phyloP scores from a whole-genome alignment of 2,329 filamentous ascomycete genomes.

The Mycosphaerella sp. region DNA sequence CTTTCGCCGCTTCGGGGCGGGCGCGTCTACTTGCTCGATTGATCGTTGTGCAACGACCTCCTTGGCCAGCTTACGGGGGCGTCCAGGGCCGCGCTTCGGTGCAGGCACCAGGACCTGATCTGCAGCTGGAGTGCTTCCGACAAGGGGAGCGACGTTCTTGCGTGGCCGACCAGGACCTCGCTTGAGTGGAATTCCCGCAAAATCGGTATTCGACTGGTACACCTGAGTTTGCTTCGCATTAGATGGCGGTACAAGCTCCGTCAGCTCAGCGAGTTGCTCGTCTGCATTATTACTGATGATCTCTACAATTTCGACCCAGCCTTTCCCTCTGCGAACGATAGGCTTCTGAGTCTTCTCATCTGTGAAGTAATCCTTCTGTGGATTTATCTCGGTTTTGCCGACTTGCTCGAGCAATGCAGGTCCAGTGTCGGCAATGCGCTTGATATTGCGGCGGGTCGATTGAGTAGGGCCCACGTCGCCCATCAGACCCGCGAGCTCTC shows the following conservation, averaged over 20 bases:
- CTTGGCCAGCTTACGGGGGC: neutral
- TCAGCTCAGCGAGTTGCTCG: neutral
- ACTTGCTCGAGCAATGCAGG: neutral
- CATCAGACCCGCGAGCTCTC: neutral
- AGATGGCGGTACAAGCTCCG: neutral
- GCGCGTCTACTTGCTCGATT: neutral
- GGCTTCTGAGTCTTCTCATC: slow-evolving; percentile 15
- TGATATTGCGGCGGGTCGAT: neutral
- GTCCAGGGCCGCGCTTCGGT: neutral
- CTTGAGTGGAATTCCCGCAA: neutral
- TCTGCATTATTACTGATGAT: neutral
- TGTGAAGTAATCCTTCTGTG: neutral
- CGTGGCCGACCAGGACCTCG: slow-evolving; percentile 1
- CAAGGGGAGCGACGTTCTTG: neutral
- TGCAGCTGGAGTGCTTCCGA: neutral
- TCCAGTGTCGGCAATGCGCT: neutral
- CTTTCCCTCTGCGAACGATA: slow-evolving; percentile 16
- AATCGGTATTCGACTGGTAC: neutral
- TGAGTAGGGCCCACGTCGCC: neutral
- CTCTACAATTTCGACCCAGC: slow-evolving; percentile 20
- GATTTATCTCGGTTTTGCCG: neutral
- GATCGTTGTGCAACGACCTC: neutral
- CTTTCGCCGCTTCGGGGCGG: slow-evolving; percentile 1
- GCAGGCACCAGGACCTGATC: neutral
- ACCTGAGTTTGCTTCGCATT: neutral